Base-by-base conservation (phyloP, 257 asterid species). In the Parsonsia alboflavescens region DNA sequence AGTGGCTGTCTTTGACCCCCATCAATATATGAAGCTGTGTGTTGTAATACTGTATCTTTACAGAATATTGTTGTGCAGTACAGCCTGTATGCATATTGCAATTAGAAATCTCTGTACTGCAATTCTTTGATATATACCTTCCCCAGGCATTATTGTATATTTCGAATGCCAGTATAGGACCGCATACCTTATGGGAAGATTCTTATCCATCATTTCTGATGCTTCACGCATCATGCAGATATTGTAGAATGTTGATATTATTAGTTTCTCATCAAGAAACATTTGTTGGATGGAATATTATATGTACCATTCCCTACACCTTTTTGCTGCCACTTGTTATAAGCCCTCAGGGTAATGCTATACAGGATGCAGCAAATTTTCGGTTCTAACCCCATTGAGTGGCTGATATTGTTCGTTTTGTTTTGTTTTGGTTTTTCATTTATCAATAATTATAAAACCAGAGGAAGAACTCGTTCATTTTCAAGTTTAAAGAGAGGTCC, bases 191-290 rank as follows among this genome's bases (percentile, higher is more conserved):
- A 15, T n/a, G 67, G 41, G 53, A 72, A 72, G 26, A 72, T 44
- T 53, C 66, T 11, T 7, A 5, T 65, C 19, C 26, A 41, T 22
- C 36, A n/a, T 41, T 21, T 4, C 11, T 42, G 57, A 33, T 57
- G 21, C 62, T 11, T 33, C 64, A 52, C 11, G 52, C 24, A 36
- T 30, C 70, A 33, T 19, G 11, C 30, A 53, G 26, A 42, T 52
- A 53, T 70, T 36, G 33, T 71, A 52, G 30, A 52, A 63, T 16
- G 68, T 33, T 33, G 48, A 63, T 33, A 33, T 30, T 70, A 70
- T 30, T 70, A 70, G 42, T 26, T 49, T 16, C 26, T 48, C 46
- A 48, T 16, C 15, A 22, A 28, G 12, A 70, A 49, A 56, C 11
- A 12, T 30, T 12, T 52, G 50, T 52, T 57, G 46, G 33, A 62